Base-by-base conservation (phyloP, 352 stramenopile species). In the Hyphochytrium catenoides region DNA sequence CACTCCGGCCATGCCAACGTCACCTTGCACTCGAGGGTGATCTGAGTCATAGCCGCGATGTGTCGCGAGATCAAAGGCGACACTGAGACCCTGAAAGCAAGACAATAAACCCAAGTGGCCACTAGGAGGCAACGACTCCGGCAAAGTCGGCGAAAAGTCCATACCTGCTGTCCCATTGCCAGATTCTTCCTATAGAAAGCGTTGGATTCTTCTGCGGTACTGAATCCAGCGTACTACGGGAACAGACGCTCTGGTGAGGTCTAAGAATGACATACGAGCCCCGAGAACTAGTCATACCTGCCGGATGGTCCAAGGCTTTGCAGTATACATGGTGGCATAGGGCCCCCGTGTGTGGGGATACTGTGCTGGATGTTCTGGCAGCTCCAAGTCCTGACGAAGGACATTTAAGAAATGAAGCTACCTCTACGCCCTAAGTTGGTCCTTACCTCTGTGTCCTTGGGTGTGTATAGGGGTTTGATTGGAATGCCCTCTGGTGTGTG, bases 61-160 rank as follows among this genome's bases (percentile, higher is more conserved):
- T n/a, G 88, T 96, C 4, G 88, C 82, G 26, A 96, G 58, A 54
- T 97, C 86, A 51, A 97, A 97, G 17, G 88, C 88, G 18, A 96
- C 87, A 34, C 59, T 87, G 1, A 97, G 62, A 31, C 87, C 87
- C 52, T n/a, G n/a, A n/a, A n/a, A n/a, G n/a, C n/a, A n/a, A n/a
- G 90, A 74, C 45, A 87, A 70, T 12, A 29, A 29, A 12, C n/a
- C 24, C 12, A 12, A 12, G 31, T 12, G 24, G n/a, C 11, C 12
- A 36, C n/a, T 19, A 29, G n/a, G 12, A 36, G 12, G 31, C 12
- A 36, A n/a, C 11, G 12, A 12, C 12, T 29, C 11, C 12, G 28
- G 31, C 12, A 36, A 12, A n/a, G 12, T 11, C 11, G 28, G n/a
- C 12, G 28, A 22, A 12, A 36, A 12, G 31, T n/a, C n/a, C n/a